These are phyloP conservation scores for Circinella umbellata DNA, from an alignment of 371 early-diverging fungal genomes.

Conservation along the genomic window DNA sequence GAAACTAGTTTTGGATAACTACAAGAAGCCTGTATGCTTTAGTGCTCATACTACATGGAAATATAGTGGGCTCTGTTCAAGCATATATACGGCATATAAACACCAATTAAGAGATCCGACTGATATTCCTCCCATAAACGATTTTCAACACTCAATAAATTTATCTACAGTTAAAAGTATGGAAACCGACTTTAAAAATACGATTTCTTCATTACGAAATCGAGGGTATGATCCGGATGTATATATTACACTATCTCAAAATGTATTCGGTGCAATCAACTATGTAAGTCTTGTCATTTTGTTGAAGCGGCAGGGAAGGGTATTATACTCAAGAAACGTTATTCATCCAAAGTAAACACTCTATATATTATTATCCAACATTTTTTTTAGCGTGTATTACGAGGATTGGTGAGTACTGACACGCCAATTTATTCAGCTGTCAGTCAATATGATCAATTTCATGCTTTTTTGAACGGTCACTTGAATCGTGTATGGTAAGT, in stretches of 20 bases:
- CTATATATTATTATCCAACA: too few species aligned
- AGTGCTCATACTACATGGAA: constrained; percentile 13
- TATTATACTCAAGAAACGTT: too few species aligned
- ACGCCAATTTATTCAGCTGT: constrained; percentile 29
- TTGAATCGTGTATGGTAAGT: constrained; percentile 29
- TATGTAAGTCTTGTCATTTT: constrained; percentile 20
- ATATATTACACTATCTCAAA: constrained; percentile 33
- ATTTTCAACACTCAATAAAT: constrained; percentile 27
- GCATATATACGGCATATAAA: constrained; percentile 23
- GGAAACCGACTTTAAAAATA: constrained; percentile 26
- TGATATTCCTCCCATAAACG: background rate
- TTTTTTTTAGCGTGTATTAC: constrained; percentile 26
- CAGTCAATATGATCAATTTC: constrained; percentile 31
- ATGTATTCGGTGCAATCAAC: constrained; percentile 33
- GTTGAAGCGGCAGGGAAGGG: background rate
- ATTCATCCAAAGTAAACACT: too few species aligned
- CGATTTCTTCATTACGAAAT: constrained; percentile 7
- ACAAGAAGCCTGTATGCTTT: constrained; percentile 25
- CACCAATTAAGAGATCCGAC: background rate
- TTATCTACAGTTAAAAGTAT: constrained; percentile 22
- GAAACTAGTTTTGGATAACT: constrained; percentile 16
- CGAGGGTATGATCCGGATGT: constrained; percentile 26
- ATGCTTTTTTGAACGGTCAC: constrained; percentile 32
- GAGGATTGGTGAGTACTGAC: constrained; percentile 23
- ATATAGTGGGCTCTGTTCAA: constrained; percentile 14